Evolutionary conservation across 2,329 filamentous ascomycete genomes (phyloP).

Genomic region (Macrophomina tecta): DNA sequence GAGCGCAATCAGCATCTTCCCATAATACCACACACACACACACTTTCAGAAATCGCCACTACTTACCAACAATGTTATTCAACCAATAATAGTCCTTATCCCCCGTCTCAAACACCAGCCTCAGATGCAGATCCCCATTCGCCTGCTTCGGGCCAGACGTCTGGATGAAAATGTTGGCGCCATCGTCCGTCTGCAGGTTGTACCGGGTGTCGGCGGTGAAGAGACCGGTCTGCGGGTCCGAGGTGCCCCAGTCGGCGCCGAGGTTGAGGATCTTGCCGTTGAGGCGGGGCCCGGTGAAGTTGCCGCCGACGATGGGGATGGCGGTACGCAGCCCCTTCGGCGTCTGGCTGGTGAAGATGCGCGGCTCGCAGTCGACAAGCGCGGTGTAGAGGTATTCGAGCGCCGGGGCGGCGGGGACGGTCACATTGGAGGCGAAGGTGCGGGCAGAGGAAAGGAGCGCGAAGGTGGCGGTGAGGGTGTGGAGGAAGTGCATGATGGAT

Average conservation of each 20-base stretch:
- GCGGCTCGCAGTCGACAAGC: conserved; percentile 12
- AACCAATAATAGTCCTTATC: conserved; percentile 45
- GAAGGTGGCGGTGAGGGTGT: not conserved
- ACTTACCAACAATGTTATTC: conserved; percentile 43
- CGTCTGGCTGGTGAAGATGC: conserved; percentile 6
- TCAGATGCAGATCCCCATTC: conserved; percentile 39
- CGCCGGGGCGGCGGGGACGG: not conserved
- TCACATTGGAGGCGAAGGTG: not conserved
- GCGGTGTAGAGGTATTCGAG: conserved; percentile 26
- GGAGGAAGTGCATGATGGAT: not conserved
- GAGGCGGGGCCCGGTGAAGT: conserved; percentile 38
- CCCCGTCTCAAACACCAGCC: conserved; percentile 44
- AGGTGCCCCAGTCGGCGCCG: conserved; percentile 48
- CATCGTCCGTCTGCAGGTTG: conserved; percentile 45
- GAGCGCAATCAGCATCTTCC: not conserved
- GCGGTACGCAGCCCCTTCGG: conserved; percentile 32
- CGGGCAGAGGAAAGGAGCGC: not conserved
- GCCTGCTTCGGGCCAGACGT: conserved; percentile 40
- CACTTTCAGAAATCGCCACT: not conserved
- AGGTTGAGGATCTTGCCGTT: conserved; percentile 43
- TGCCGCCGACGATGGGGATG: conserved; percentile 40
- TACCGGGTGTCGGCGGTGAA: conserved; percentile 46
- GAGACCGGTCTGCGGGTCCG: conserved; percentile 37
- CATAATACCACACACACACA: not conserved
- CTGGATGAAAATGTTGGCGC: conserved; percentile 42